Evolutionary conservation across 2,329 filamentous ascomycete species (phyloP).

Genomic region (Aspergillus quadrilineatus): DNA sequence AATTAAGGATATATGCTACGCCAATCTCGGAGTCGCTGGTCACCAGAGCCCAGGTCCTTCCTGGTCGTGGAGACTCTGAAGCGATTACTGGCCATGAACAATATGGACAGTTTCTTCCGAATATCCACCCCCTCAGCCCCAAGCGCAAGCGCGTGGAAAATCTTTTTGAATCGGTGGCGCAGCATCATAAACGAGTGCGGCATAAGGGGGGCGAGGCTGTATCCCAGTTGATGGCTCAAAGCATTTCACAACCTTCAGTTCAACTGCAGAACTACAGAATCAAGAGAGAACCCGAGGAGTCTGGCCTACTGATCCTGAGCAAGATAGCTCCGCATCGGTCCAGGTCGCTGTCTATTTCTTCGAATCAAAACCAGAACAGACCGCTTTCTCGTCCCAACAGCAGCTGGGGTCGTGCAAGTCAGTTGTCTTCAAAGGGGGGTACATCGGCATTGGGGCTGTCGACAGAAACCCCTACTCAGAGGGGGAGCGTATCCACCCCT

Average conservation of each 20-base stretch:
- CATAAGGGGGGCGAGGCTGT: conserved; percentile 42
- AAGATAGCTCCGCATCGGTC: conserved; percentile 30
- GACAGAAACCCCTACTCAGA: conserved; percentile 21
- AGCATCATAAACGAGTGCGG: conserved; percentile 42
- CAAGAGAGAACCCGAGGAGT: conserved; percentile 39
- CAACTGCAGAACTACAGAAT: conserved; percentile 33
- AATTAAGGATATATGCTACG: conserved; percentile 39
- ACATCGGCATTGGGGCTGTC: conserved; percentile 32
- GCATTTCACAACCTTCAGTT: conserved; percentile 29
- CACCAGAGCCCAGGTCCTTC: conserved; percentile 34
- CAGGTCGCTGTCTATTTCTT: conserved; percentile 35
- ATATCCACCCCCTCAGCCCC: conserved; percentile 40
- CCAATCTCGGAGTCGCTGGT: conserved; percentile 37
- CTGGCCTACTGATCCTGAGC: conserved; percentile 28
- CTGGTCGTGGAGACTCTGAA: conserved; percentile 30
- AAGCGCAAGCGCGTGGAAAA: conserved; percentile 46
- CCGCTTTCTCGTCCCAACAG: conserved; percentile 23
- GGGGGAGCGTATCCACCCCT: conserved; percentile 15
- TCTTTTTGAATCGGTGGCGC: conserved; percentile 42
- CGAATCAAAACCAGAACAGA: conserved; percentile 25
- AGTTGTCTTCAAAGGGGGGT: conserved; percentile 13
- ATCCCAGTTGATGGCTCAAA: conserved; percentile 40
- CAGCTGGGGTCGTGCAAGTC: conserved; percentile 21
- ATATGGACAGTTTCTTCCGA: conserved; percentile 39
- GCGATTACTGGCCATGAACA: conserved; percentile 15